phyloP scores from a whole-genome alignment of 2,329 filamentous ascomycete genomes.

The Nemania bipapillata region DNA sequence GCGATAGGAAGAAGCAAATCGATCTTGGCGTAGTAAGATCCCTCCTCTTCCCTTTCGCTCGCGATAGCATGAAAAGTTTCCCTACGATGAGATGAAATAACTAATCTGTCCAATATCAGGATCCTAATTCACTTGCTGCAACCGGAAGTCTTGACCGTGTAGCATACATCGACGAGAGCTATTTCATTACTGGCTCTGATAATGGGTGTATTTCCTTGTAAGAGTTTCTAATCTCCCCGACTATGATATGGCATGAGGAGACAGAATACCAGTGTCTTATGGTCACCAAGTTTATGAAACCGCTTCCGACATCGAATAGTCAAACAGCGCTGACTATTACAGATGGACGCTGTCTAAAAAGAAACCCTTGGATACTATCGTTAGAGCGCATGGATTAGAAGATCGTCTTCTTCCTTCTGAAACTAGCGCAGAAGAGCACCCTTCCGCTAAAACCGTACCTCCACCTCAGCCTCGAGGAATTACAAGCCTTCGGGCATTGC shows the following conservation, averaged over 20 bases:
- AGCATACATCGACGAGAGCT: slow-evolving; percentile 86
- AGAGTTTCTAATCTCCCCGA: slow-evolving; percentile 50
- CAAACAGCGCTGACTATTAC: slow-evolving; percentile 54
- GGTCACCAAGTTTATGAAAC: too few relatives aligned
- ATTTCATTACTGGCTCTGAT: slow-evolving; percentile 93
- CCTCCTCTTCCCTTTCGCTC: background rate
- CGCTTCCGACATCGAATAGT: background rate
- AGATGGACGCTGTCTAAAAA: slow-evolving; percentile 70
- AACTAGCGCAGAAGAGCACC: slow-evolving; percentile 76
- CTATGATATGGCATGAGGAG: background rate
- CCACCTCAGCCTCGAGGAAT: slow-evolving; percentile 83
- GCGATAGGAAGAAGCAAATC: slow-evolving; percentile 62
- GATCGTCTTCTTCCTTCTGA: slow-evolving; percentile 73
- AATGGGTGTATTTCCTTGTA: slow-evolving; percentile 85
- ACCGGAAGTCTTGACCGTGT: slow-evolving; percentile 93
- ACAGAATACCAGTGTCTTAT: background rate
- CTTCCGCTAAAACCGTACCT: slow-evolving; percentile 67
- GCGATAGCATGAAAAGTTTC: background rate
- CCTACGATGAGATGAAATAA: slow-evolving; percentile 44
- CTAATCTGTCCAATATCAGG: slow-evolving; percentile 36
- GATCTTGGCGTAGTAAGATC: slow-evolving; percentile 31
- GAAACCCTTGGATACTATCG: slow-evolving; percentile 85
- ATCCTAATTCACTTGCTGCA: slow-evolving; percentile 66
- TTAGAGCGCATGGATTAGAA: slow-evolving; percentile 86
- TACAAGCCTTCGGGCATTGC: slow-evolving; percentile 85